Evolutionary conservation across 371 early-diverging fungal species (phyloP).

Genomic region (Fennellomyces sp.): DNA sequence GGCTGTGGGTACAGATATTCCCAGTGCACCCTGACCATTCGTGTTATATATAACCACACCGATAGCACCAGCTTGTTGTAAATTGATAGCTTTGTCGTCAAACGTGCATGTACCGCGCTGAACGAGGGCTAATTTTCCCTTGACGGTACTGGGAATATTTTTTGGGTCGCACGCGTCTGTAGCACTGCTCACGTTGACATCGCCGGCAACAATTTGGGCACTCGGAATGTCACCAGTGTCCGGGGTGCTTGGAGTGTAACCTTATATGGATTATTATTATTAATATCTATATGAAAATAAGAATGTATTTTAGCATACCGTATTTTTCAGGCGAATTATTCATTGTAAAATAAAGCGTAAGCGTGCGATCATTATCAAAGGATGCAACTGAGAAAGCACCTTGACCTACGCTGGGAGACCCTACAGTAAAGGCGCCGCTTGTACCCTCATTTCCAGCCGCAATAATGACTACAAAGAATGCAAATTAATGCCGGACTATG

Average conservation of each 20-base stretch:
- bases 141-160: constrained; percentile 18
- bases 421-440: constrained; percentile 43
- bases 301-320: too few species aligned
- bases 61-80: constrained; percentile 46
- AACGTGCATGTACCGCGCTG: constrained; percentile 62
- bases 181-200: constrained; percentile 11
- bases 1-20: constrained; percentile 1
- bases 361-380: constrained; percentile 54
- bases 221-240: constrained; percentile 10
- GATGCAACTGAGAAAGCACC: constrained; percentile 61
- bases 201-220: constrained; percentile 20
- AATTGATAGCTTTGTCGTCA: constrained; percentile 45
- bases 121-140: constrained; percentile 48
- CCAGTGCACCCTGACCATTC: constrained; percentile 13
- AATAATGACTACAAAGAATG: constrained; percentile 34
- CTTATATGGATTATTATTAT: too few species aligned
- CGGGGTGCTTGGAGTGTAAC: neutral
- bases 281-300: too few species aligned
- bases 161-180: constrained; percentile 17
- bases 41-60: constrained; percentile 52
- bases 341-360: too few species aligned
- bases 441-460: constrained; percentile 60
- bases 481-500: neutral
- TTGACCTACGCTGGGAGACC: constrained; percentile 50
- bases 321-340: too few species aligned